Base-by-base conservation (phyloP, 768 basidiomycete genomes). In the Filobasidium wieringae region DNA sequence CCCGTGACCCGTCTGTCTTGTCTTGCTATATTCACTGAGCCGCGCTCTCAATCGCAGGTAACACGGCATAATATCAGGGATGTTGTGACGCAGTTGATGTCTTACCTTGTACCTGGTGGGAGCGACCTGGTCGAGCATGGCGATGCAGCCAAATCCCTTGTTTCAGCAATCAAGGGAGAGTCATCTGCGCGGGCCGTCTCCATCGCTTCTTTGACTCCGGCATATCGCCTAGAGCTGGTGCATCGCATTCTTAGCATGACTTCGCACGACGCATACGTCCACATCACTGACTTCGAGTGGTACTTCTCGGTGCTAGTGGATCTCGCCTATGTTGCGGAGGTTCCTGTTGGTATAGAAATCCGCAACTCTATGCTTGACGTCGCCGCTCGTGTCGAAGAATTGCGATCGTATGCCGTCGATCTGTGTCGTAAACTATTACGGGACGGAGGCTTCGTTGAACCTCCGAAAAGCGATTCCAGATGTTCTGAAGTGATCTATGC, bases 271-370 rank as follows among this genome's bases (percentile, higher is more conserved):
- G 86, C 84, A 22, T 97, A 93, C 70, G 83, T 84, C 53, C 86
- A 90, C 66, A 79, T 99, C 27, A 79, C 80, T 43, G 92, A 96
- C 74, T 97, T 97, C 68, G 88, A 96, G 69, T 99, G 95, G 93
- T 95, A 90, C 72, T 79, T 97, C 22, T 95, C 93, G 4, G 89
- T 92, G 7, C 82, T 97, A 29, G 81, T 96, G 45, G 91, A 96
- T 68, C 78, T 97, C 8, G 84, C 88, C 0, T 88, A 95, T 68
- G 79, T 96, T 37, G 86, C 89, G 51, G 81, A 83, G 27, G 87
- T 84, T 49, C 78, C 86, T 63, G 78, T 95, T 49, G 90, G 90
- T 1, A 67, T 75, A 0, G 80, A 86, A 65, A 85, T 96, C 54
- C 80, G 84, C 12, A 83, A 89, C 60, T 86, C 90, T 62, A 76